These are phyloP conservation scores for Phytopythium helicoides DNA, from an alignment of 352 stramenopile species.

Conservation along the genomic window DNA sequence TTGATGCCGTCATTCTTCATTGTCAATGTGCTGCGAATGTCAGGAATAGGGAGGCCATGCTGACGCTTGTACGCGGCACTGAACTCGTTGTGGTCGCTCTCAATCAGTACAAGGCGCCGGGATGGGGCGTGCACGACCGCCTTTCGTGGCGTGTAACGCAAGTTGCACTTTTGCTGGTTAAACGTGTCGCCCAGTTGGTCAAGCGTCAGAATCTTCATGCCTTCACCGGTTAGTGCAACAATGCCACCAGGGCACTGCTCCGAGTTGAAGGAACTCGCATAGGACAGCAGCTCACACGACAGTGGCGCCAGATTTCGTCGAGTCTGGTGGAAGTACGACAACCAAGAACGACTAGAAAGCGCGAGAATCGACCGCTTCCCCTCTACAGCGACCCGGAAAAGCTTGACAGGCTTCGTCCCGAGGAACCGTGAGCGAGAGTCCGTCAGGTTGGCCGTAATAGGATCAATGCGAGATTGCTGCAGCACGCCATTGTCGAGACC, in stretches of 20 bases:
- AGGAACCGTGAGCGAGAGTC: conserved; percentile 94
- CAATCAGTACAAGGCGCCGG: conserved; percentile 93
- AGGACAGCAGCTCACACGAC: conserved; percentile 94
- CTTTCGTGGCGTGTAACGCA: conserved; percentile 98
- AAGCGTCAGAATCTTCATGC: conserved; percentile 97
- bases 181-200: conserved; percentile 96
- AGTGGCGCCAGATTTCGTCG: conserved; percentile 93
- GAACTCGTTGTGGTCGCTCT: conserved; percentile 98
- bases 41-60: conserved; percentile 57
- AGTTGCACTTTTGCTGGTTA: conserved; percentile 93
- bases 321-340: conserved; percentile 93
- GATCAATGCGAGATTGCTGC: conserved; percentile 90
- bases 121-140: conserved; percentile 90
- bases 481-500: conserved; percentile 95
- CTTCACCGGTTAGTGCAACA: conserved; percentile 94
- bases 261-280: conserved; percentile 95
- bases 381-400: conserved; percentile 92
- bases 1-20: conserved; percentile 21
- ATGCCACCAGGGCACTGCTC: conserved; percentile 96
- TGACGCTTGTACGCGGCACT: conserved; percentile 90
- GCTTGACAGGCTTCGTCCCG: conserved; percentile 92
- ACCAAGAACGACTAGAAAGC: conserved; percentile 94
- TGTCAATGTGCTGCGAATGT: conserved; percentile 34
- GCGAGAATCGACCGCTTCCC: conserved; percentile 92
- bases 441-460: conserved; percentile 78